Conservation (phyloP, 2,329 filamentous ascomycete species). For the Fonsecaea multimorphosa region DNA sequence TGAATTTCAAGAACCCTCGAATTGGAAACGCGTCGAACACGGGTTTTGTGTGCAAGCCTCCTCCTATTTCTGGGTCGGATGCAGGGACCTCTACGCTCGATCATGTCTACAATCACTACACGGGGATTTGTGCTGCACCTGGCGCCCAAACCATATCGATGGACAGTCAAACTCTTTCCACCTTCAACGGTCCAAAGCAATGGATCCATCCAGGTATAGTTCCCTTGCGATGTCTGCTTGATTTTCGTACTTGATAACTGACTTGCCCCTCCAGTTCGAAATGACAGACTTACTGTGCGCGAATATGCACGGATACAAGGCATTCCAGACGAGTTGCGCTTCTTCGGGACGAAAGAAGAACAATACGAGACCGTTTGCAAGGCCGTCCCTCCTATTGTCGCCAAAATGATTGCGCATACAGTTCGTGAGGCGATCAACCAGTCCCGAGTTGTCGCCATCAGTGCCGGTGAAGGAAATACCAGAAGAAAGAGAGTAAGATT, state of each 20-base stretch:
- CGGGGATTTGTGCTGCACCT: constrained; percentile 2
- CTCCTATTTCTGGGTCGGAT: background rate
- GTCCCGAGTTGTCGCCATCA: background rate
- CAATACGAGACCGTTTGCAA: constrained; percentile 27
- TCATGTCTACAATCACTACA: constrained; percentile 27
- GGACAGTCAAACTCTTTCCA: background rate
- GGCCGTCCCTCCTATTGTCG: constrained; percentile 30
- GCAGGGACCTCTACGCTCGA: background rate
- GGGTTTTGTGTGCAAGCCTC: constrained; percentile 18
- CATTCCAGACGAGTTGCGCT: constrained; percentile 34
- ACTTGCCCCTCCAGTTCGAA: constrained; percentile 11
- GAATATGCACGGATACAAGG: constrained; percentile 36
- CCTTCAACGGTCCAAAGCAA: background rate
- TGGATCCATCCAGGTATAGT: constrained; percentile 29
- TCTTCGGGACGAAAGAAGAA: constrained; percentile 18
- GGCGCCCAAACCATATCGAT: background rate
- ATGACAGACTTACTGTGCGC: constrained; percentile 30
- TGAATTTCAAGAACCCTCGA: constrained; percentile 18
- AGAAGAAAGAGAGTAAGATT: constrained; percentile 10
- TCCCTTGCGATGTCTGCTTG: background rate
- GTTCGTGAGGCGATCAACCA: constrained; percentile 10
- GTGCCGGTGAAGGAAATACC: background rate
- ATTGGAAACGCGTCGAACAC: background rate
- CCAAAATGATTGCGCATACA: constrained; percentile 19
- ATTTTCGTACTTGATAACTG: background rate